These are phyloP conservation scores for Aspergillus sp. DNA, from an alignment of 2,329 filamentous ascomycete species.

Conservation along the genomic window DNA sequence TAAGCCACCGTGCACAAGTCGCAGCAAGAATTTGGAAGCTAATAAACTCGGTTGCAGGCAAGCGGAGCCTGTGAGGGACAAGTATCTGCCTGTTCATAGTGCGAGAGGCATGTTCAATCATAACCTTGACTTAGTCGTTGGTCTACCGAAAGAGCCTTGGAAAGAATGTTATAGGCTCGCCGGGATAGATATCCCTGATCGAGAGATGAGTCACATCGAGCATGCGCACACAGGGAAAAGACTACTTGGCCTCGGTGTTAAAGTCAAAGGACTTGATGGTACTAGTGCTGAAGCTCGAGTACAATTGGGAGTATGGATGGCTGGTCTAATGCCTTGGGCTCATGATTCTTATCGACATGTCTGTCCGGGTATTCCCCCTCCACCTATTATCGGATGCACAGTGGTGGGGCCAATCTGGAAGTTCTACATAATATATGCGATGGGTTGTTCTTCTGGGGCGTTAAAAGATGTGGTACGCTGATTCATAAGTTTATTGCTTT, in stretches of 20 bases:
- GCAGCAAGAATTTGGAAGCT: not conserved
- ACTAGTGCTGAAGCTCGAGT: slow-evolving; percentile 8
- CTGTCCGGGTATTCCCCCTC: not conserved
- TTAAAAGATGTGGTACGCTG: not conserved
- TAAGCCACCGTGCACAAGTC: not conserved
- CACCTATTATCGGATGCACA: slow-evolving; percentile 12
- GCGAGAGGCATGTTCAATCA: not conserved
- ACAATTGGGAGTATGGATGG: slow-evolving; percentile 12
- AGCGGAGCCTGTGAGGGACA: not conserved
- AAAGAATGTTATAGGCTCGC: not conserved
- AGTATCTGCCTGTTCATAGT: slow-evolving; percentile 8
- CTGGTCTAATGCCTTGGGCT: slow-evolving; percentile 9
- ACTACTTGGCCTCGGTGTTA: slow-evolving; percentile 5
- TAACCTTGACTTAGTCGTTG: slow-evolving; percentile 9
- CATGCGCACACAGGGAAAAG: slow-evolving; percentile 10
- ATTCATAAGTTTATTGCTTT: not conserved
- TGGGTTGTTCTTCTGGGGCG: not conserved
- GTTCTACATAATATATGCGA: slow-evolving; percentile 8
- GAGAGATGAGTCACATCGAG: slow-evolving; percentile 5
- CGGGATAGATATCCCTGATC: not conserved
- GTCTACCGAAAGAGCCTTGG: slow-evolving; percentile 6
- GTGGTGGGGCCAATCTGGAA: slow-evolving; percentile 6
- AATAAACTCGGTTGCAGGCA: not conserved
- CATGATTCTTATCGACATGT: too few relatives aligned
- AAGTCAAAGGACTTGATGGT: slow-evolving; percentile 8